Base-by-base conservation (phyloP, 2,329 filamentous ascomycete genomes). In the Pestalotiopsis sp. region DNA sequence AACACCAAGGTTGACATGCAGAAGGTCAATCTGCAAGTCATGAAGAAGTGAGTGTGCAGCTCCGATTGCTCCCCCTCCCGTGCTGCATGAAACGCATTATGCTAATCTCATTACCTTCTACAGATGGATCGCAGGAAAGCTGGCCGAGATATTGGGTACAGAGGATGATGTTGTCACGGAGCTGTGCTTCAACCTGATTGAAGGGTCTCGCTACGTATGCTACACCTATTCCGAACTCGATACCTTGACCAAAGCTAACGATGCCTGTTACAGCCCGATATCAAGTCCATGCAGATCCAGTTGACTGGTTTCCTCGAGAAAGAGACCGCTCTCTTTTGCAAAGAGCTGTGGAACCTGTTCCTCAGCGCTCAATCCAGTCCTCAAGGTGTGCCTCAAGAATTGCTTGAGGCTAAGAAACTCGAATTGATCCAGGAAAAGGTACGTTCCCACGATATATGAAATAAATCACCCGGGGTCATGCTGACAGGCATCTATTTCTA, bases 101-200 rank as follows among this genome's bases (percentile, higher is more conserved):
- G 1, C 57, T 59, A 23, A 59, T 23, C 31, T 68, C 66, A 58
- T 69, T 61, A 71, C n/a, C 68, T 63, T 31, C 57, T 68, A 41
- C 74, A 98, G 94, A 85, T 99, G 96, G 96, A 98, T 98, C 79
- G 92, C 94, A 4, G 89, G 91, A 76, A 93, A 92, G 79, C 94
- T 99, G 68, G 93, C 92, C 27, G 91, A 94, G 68, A 95, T 98
- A 62, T 84, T 98, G 57, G 93, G 93, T n/a, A 93, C 89, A 74
- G 96, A 99, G 75, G 96, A 99, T 78, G 96, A 99, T 78, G 94
- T 99, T 64, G 92, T 98, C 3, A 96, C 96, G 73, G 95, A 98
- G 81, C 89, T 98, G 27, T 90, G 89, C 77, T 91, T 89, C 77
- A 89, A 89, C 72, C 81, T 91, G 41, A 86, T 91, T 38, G 95